Percentiles rank a stretch among this genome's conserved stretches.
Evolutionary conservation across 805 yeast genomes (phyloP).

Genomic region (Candida endomychidarum): DNA sequence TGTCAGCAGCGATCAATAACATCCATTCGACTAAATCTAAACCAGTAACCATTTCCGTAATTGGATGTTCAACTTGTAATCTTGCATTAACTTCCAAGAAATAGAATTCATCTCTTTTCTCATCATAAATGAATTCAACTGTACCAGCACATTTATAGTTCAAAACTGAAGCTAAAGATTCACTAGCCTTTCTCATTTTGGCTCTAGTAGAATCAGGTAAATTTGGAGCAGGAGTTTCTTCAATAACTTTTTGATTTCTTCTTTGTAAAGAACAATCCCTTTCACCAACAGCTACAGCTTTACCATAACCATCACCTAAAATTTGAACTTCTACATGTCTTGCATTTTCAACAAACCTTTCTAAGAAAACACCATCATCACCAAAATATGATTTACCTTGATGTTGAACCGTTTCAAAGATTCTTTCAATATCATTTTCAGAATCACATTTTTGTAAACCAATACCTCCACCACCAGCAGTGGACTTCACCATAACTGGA

Average conservation of each 20-base stretch:
- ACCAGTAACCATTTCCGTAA: slow-evolving; percentile 94
- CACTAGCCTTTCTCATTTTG: slow-evolving; percentile 80
- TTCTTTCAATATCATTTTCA: slow-evolving; percentile 75
- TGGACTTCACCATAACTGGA: slow-evolving; percentile 94
- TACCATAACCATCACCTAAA: slow-evolving; percentile 93
- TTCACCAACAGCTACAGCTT: slow-evolving; percentile 92
- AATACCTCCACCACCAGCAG: slow-evolving; percentile 99
- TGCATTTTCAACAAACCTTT: slow-evolving; percentile 90
- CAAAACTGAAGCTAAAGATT: slow-evolving; percentile 75
- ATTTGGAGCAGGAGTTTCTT: slow-evolving; percentile 97
- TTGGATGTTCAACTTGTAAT: slow-evolving; percentile 96
- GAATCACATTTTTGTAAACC: slow-evolving; percentile 92
- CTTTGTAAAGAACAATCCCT: slow-evolving; percentile 97
- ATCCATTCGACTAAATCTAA: slow-evolving; percentile 96
- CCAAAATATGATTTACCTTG: slow-evolving; percentile 93
- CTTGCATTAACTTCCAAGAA: slow-evolving; percentile 96
- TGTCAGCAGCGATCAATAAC: slow-evolving; percentile 87
- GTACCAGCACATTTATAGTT: slow-evolving; percentile 97
- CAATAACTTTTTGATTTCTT: slow-evolving; percentile 93
- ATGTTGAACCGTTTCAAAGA: slow-evolving; percentile 87
- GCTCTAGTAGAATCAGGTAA: slow-evolving; percentile 77
- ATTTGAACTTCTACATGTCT: slow-evolving; percentile 96
- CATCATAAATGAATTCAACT: slow-evolving; percentile 92
- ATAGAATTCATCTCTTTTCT: slow-evolving; percentile 82
- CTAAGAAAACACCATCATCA: slow-evolving; percentile 93